Evolutionary conservation across 129 eudicot genomes (phyloP), one percentile per base, ranked within the genome.

Genomic region (Pseudognaphalium luteoalbum): DNA sequence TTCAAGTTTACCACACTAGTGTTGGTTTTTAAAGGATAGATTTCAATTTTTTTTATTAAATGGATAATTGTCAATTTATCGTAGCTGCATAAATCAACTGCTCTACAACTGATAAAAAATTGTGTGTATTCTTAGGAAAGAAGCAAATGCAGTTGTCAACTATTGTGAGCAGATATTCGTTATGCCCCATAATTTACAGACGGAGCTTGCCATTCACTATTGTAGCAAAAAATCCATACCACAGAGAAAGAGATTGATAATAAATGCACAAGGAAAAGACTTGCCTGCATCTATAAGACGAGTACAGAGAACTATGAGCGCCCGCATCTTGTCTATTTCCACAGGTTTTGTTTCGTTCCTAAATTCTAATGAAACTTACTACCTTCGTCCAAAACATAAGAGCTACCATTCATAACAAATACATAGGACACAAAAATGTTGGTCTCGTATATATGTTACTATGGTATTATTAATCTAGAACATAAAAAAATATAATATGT

Each of bases 101-200:
- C 34, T 32, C 42, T 37, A 4, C 8, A 37, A 37, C 8, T 37
- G 5, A 37, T 37, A 4, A 1, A 37, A 37, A 9, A 39, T 7
- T 39, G 47, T 39, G 1, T 39, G 1, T 39, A 66, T 72, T 39
- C 41, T 71, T 76, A 68, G 57, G 68, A 37, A 73, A 65, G 74
- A 66, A 7, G 4, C 20, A 30, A 3, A 25, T 11, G 61, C 52
- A 14, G 16, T 1, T 3, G 52, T 39, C 11, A 74, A 73, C 62
- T 71, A 66, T 57, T 85, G 87, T 19, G 74, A 80, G 7, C 89
- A 81, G 6, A 81, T 78, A 30, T 88, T 75, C 52, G 83, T 81
- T n/a, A 78, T 68, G 0, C 88, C 80, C 8, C 93, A 85, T 12
- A 90, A 81, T 78, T 73, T 88, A 73, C 81, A 78, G 71, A 88